These are phyloP conservation scores for Penicillium cinerascens DNA, from an alignment of 495 filamentous ascomycete genomes.

Conservation along the genomic window DNA sequence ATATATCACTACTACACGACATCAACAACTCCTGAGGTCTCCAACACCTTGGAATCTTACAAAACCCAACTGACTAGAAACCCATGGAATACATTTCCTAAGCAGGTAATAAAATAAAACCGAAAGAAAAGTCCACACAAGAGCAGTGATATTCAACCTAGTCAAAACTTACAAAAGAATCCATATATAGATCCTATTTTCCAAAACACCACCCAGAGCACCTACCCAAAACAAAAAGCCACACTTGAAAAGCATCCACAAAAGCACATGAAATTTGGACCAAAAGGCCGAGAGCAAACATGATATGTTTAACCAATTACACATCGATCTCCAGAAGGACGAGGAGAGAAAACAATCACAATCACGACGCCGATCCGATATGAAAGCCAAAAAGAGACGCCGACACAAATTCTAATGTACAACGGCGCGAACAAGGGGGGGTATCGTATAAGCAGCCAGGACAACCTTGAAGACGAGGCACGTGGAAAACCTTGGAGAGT, in stretches of 20 bases:
- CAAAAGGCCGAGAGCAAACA: neutral
- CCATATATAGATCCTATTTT: conserved; percentile 18
- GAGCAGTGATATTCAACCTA: conserved; percentile 16
- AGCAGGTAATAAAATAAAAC: too few relatives aligned
- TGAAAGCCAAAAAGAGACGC: conserved; percentile 7
- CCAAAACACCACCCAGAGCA: conserved; percentile 16
- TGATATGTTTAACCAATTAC: neutral
- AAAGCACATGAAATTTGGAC: neutral
- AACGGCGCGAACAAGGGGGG: conserved; percentile 20
- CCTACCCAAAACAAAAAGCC: neutral
- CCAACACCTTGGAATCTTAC: too few relatives aligned
- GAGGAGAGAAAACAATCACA: neutral
- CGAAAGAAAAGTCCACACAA: neutral
- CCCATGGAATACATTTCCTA: too few relatives aligned
- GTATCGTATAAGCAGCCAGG: conserved; percentile 20
- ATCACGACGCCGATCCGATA: neutral
- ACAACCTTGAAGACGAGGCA: neutral
- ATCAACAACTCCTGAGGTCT: too few relatives aligned
- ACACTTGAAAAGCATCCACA: too few relatives aligned
- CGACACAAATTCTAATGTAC: conserved; percentile 24
- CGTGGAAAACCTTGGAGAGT: neutral
- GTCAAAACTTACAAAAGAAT: conserved; percentile 2
- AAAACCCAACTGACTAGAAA: too few relatives aligned
- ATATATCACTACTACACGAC: too few relatives aligned
- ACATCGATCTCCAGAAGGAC: conserved; percentile 1